Conservation (phyloP, 1,139 yeast genomes). For the Geotrichum bryndzae region DNA sequence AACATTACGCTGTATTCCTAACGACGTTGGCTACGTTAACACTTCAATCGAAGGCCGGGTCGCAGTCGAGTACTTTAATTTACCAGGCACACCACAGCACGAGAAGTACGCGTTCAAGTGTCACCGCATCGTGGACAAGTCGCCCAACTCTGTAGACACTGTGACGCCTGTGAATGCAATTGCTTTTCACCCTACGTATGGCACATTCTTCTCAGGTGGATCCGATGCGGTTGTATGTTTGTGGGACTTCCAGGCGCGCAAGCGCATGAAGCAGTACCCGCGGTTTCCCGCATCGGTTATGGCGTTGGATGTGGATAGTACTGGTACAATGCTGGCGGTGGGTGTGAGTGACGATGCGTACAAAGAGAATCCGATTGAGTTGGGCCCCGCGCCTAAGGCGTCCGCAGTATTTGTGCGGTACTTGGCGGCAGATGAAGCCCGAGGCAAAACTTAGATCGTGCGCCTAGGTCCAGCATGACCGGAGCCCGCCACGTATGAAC, state of each 20-base stretch:
- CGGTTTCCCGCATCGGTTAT: constrained; percentile 48
- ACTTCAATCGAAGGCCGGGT: constrained; percentile 87
- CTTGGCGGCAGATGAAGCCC: constrained; percentile 6
- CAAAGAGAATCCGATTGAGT: constrained; percentile 23
- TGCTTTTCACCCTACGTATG: constrained; percentile 45
- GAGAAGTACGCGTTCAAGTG: constrained; percentile 77
- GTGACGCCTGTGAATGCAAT: constrained; percentile 76
- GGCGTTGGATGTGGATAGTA: constrained; percentile 41
- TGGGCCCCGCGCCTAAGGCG: constrained; percentile 22
- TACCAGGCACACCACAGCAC: constrained; percentile 43
- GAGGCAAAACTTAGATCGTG: constrained; percentile 1
- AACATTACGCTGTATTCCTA: constrained; percentile 53
- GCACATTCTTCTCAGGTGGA: constrained; percentile 66
- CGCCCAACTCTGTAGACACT: constrained; percentile 45
- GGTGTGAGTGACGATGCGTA: constrained; percentile 37
- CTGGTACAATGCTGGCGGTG: constrained; percentile 44
- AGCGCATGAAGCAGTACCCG: constrained; percentile 55
- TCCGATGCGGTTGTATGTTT: constrained; percentile 69
- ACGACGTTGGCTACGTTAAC: constrained; percentile 58
- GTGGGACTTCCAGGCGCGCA: constrained; percentile 67
- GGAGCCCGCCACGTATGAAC: neutral
- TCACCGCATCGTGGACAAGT: constrained; percentile 49
- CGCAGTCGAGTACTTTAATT: constrained; percentile 66
- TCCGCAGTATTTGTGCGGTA: constrained; percentile 22
- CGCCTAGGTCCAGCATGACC: neutral